Percentiles rank a stretch among this genome's conserved stretches.
Evolutionary conservation across 2,329 filamentous ascomycete species (phyloP).

Genomic region (Gaeumannomyces tritici): DNA sequence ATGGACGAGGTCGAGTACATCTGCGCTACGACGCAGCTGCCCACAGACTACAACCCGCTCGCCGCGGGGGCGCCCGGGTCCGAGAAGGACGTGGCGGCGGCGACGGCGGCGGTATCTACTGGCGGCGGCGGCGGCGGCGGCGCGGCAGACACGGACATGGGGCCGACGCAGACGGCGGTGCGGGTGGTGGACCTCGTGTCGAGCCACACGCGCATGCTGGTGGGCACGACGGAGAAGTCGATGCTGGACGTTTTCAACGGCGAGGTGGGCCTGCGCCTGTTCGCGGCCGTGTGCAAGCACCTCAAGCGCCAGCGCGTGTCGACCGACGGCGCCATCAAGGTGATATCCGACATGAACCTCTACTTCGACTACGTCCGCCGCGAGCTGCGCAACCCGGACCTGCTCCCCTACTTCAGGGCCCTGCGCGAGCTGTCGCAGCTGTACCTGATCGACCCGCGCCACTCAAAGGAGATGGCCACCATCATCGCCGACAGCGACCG

Average conservation of each 20-base stretch:
- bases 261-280: conserved; percentile 88
- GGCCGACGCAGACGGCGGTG: conserved; percentile 68
- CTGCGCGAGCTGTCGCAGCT: conserved; percentile 90
- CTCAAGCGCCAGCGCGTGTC: conserved; percentile 91
- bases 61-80: conserved; percentile 13
- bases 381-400: conserved; percentile 70
- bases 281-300: conserved; percentile 90
- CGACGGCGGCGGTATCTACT: conserved; percentile 14
- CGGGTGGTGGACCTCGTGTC: conserved; percentile 79
- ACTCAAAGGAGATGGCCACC: conserved; percentile 89
- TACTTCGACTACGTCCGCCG: conserved; percentile 73
- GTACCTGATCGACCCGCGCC: conserved; percentile 76
- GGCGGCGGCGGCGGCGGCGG: conserved; percentile 15
- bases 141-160: conserved; percentile 39
- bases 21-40: conserved; percentile 75
- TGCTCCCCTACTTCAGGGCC: conserved; percentile 84
- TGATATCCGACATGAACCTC: conserved; percentile 94
- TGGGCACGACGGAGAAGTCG: conserved; percentile 92
- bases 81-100: neutral
- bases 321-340: conserved; percentile 77
- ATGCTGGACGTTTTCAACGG: conserved; percentile 98
- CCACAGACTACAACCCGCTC: conserved; percentile 81
- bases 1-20: conserved; percentile 98
- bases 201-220: conserved; percentile 84
- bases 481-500: conserved; percentile 88